Evolutionary conservation across 2,329 filamentous ascomycete genomes (phyloP).

Genomic region (Neophaeococcomyces mojaviensis): DNA sequence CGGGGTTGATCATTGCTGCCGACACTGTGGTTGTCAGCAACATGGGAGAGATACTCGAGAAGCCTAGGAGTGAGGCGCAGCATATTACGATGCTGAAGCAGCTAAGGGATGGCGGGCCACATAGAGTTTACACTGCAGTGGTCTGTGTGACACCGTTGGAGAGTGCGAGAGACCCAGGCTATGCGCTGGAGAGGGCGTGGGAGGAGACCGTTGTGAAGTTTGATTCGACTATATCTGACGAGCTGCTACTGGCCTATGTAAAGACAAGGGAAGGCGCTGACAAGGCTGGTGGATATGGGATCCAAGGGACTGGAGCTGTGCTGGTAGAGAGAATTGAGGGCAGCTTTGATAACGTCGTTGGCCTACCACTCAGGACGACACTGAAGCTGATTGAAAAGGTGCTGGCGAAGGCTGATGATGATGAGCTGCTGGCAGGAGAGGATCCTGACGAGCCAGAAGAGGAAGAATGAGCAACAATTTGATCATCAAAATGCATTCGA

Average conservation of each 20-base stretch:
- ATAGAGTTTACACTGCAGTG: conserved; percentile 81
- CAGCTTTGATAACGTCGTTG: conserved; percentile 87
- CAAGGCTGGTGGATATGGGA: conserved; percentile 91
- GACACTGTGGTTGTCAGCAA: conserved; percentile 82
- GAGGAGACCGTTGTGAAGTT: conserved; percentile 93
- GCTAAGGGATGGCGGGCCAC: conserved; percentile 66
- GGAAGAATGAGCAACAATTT: conserved; percentile 1
- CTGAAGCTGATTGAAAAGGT: conserved; percentile 81
- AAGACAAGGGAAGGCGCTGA: conserved; percentile 81
- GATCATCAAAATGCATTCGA: too few relatives aligned
- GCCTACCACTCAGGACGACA: conserved; percentile 71
- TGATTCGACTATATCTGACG: conserved; percentile 65
- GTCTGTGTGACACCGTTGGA: conserved; percentile 74
- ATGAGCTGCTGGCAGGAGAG: conserved; percentile 43
- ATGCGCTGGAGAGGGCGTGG: conserved; percentile 69
- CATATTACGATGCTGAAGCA: conserved; percentile 78
- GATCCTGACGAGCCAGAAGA: conserved; percentile 20
- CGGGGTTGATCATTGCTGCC: conserved; percentile 76
- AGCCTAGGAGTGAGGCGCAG: conserved; percentile 72
- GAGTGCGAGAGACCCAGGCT: conserved; percentile 76
- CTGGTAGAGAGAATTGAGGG: conserved; percentile 86
- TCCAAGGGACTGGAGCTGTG: conserved; percentile 82
- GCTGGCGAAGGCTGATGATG: conserved; percentile 65
- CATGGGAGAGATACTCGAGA: conserved; percentile 76
- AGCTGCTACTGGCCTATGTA: conserved; percentile 64